These are phyloP conservation scores for Sordariomycetes sp. DNA, from an alignment of 2,329 filamentous ascomycete species.

Conservation along the genomic window DNA sequence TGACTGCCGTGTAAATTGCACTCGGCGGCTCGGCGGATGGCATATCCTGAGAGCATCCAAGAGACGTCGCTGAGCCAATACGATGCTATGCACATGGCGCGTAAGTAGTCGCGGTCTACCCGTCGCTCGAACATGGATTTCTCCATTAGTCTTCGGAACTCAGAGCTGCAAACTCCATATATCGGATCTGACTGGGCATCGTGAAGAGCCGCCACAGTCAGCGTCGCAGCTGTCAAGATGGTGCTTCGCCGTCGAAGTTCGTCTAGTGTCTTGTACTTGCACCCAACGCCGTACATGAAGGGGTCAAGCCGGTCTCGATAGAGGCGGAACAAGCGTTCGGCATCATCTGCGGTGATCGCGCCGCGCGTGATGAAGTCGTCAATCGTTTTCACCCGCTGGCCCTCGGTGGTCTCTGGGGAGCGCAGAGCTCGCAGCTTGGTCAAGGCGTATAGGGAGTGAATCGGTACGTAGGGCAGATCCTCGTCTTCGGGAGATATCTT, in stretches of 20 bases:
- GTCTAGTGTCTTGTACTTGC: conserved; percentile 38
- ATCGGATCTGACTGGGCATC: conserved; percentile 41
- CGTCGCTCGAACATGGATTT: conserved; percentile 25
- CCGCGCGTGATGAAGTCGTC: conserved; percentile 28
- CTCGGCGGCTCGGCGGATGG: conserved; percentile 38
- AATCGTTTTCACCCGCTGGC: background rate
- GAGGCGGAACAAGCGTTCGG: conserved; percentile 38
- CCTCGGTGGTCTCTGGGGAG: conserved; percentile 18
- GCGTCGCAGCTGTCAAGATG: conserved; percentile 43
- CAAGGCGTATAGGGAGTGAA: conserved; percentile 27
- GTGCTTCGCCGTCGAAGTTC: conserved; percentile 46
- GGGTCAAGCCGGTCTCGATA: conserved; percentile 41
- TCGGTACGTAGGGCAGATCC: conserved; percentile 27
- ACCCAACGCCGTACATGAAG: conserved; percentile 39
- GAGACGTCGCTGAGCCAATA: conserved; percentile 56
- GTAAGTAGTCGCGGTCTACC: conserved; percentile 38
- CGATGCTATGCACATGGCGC: conserved; percentile 49
- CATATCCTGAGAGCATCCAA: conserved; percentile 51
- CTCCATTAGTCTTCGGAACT: conserved; percentile 45
- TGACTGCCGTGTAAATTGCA: conserved; percentile 34
- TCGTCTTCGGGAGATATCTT: conserved; percentile 16
- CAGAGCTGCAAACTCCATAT: conserved; percentile 42
- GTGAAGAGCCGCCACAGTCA: conserved; percentile 49
- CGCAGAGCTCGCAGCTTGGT: conserved; percentile 25
- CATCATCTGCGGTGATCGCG: conserved; percentile 33